phyloP scores from a whole-genome alignment of 257 asterid species.

The Nicotiana paniculata region DNA sequence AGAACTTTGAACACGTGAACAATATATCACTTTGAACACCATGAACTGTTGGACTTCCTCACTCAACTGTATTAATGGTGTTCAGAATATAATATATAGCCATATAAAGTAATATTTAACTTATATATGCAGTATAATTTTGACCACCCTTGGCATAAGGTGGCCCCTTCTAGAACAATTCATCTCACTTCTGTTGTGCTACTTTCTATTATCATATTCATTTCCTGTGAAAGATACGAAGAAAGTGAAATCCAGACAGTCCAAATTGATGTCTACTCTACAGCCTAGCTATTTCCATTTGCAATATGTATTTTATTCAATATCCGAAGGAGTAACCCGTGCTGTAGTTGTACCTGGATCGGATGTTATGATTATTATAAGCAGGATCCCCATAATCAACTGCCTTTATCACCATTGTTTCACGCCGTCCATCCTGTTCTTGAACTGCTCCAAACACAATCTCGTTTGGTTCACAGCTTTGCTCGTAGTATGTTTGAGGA shows the following conservation, averaged over 20 bases:
- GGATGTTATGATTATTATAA: conserved; percentile 33
- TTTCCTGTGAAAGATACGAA: neutral
- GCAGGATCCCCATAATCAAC: conserved; percentile 65
- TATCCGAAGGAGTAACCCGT: conserved; percentile 67
- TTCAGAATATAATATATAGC: no score
- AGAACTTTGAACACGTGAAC: no score
- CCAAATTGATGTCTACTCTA: neutral
- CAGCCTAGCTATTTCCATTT: neutral
- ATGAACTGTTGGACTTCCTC: no score
- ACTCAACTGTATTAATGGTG: no score
- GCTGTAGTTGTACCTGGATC: conserved; percentile 65
- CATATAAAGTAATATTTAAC: no score
- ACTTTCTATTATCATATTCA: neutral
- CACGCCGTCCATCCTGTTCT: conserved; percentile 70
- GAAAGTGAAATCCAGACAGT: neutral
- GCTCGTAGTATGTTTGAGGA: conserved; percentile 62
- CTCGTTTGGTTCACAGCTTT: conserved; percentile 57
- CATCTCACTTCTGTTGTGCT: neutral
- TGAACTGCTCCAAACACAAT: conserved; percentile 94
- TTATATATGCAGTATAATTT: no score
- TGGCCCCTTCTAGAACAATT: neutral
- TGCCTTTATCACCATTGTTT: conserved; percentile 78
- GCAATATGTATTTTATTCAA: conserved; percentile 8
- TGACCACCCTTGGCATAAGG: no score
- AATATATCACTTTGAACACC: no score